Evolutionary conservation across 2,329 filamentous ascomycete genomes (phyloP), one percentile per base, ranked within the genome.

Genomic region (Geosmithia morbida): DNA sequence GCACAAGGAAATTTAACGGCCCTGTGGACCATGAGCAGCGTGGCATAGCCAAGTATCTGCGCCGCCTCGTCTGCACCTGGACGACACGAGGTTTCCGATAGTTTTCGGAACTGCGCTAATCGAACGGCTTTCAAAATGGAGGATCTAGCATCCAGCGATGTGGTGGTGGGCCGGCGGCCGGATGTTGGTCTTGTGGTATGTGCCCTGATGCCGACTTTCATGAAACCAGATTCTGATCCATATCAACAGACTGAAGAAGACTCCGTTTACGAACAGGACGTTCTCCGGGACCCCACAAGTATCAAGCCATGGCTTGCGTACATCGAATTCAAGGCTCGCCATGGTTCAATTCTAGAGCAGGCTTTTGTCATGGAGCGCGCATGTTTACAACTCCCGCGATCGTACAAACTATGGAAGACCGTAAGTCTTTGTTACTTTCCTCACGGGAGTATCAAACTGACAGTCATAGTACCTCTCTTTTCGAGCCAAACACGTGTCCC

Each of bases 341-440:
- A 94, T 74, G 90, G 89, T 55, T 86, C 77, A 43, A 60, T 86
- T 42, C 79, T 87, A 47, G 90, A 97, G 67, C 90, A 94, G 66
- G 85, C 88, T 8, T 81, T 78, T 54, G 76, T 88, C 39, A 84
- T 97, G 69, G 92, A 97, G 67, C 80, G 92, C 59, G 90, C 92
- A 49, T 96, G 90, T 64, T 73, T 78, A 52, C 85, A 94, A 57
- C 75, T 98, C 43, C 92, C 92, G 45, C 79, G 92, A 55, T 97
- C 90, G 26, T 98, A 95, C 71, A 98, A 98, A 69, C 73, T 98
- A 45, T 98, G 92, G 92, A 97, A 95, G 68, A 81, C 94, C 79
- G 83, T 87, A 67, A 50, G 66, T 56, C 43, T 18, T 10, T 2
- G 18, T 39, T 22, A 7, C 26, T n/a, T 13, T 10, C 13, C 39